These are phyloP conservation scores for Wickerhamia fluorescens DNA, from an alignment of 805 yeast species.

Conservation along the genomic window DNA sequence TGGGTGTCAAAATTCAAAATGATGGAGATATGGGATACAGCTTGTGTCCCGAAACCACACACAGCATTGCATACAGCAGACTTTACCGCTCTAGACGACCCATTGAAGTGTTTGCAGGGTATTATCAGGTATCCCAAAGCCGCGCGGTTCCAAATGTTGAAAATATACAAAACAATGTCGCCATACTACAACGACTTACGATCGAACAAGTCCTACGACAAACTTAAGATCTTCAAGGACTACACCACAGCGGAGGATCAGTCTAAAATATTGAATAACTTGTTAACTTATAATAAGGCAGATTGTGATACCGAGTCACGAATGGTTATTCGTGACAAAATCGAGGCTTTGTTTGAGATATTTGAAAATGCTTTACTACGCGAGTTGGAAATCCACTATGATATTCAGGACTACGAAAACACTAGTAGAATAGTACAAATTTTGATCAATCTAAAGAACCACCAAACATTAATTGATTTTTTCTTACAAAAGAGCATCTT, in stretches of 20 bases:
- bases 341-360: slow-evolving; percentile 54
- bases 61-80: slow-evolving; percentile 4
- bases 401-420: slow-evolving; percentile 35
- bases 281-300: slow-evolving; percentile 31
- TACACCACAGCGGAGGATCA: slow-evolving; percentile 47
- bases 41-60: slow-evolving; percentile 5
- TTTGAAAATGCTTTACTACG: slow-evolving; percentile 65
- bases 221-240: slow-evolving; percentile 39
- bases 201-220: slow-evolving; percentile 32
- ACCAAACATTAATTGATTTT: slow-evolving; percentile 38
- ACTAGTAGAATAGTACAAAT: slow-evolving; percentile 31
- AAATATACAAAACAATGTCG: slow-evolving; percentile 31
- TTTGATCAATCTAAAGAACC: slow-evolving; percentile 29
- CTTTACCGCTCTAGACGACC: slow-evolving; percentile 12
- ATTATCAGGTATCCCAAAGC: slow-evolving; percentile 17
- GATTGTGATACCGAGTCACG: slow-evolving; percentile 24
- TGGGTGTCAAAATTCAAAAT: slow-evolving; percentile 31
- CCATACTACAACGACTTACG: slow-evolving; percentile 43
- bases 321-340: slow-evolving; percentile 29
- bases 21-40: slow-evolving; percentile 33
- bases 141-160: slow-evolving; percentile 34
- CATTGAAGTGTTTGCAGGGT: slow-evolving; percentile 29
- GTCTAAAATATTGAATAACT: slow-evolving; percentile 36
- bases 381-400: slow-evolving; percentile 58
- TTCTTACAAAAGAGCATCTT: slow-evolving; percentile 37